Evolutionary conservation across 2,329 filamentous ascomycete genomes (phyloP), one percentile per base, ranked within the genome.

Genomic region (Diplocarpon rosae): DNA sequence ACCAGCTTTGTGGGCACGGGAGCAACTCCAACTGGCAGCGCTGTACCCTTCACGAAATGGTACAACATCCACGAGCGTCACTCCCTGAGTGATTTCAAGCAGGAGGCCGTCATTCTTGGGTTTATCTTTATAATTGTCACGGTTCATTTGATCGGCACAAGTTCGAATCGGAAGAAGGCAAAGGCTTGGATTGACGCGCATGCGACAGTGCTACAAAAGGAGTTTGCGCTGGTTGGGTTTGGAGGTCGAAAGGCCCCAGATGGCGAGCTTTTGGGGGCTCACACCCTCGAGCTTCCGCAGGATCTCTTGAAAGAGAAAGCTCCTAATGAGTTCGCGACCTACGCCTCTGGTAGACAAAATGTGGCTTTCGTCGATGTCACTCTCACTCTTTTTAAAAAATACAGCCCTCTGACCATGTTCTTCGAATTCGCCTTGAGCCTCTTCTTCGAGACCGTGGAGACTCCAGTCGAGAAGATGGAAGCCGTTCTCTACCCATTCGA

Each of bases 1-100:
- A 66, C 66, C 47, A 66, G 70, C 48, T 66, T 71, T 51, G 65
- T 71, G 45, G 63, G 72, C 47, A 65, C 64, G 30, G 65, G 66
- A 34, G 64, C 66, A 39, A 56, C 60, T 28, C 61, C 65, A 14
- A 71, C 73, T 48, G 69, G 68, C 36, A 63, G 72, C 36, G 65
- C 63, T 35, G 68, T 71, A 20, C 84, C 85, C 12, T 95, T 83
- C 65, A 95, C 88, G 41, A 87, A 86, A 71, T 98, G 92, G 92
- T 98, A 96, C 69, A 87, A 88, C 45, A 72, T 96, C 50, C 92
- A 94, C 75, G 89, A 96, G 75, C 87, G 92, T 60, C 80, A 89
- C 59, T 80, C 80, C 20, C 69, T 82, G 48, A 74, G 73, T 59
- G 92, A 98, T 64, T 98, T 98, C 73, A 80, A 80, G 67, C 75